Evolutionary conservation across 129 eudicot species (phyloP), one percentile per base, ranked within the genome.

Genomic region (Helianthus tuberosus): DNA sequence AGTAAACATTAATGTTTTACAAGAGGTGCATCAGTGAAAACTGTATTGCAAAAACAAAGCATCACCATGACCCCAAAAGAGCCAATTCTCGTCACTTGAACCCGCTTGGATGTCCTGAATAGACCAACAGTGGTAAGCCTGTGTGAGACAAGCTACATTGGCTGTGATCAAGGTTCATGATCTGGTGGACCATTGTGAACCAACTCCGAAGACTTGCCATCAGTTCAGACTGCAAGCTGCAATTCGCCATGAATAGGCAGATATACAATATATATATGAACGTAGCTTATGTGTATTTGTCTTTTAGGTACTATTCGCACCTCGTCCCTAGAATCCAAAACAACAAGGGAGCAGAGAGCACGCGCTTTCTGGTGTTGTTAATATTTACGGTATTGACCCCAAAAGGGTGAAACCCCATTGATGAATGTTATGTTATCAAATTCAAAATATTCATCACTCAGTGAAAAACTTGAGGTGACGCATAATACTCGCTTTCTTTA

Each of bases 381-480:
- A 63, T 74, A 74, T 62, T 76, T 68, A 47, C 61, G 41, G 27
- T 67, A 55, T 44, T 16, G 63, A 27, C 59, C 57, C 16, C 6
- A 29, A 54, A 75, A 11, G 47, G 41, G 50, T 60, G 23, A 41
- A 76, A 67, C 74, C 55, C 38, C 5, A 38, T 63, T 51, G 79
- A 39, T 63, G 64, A 69, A 32, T 52, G 50, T 39, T 38, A 38
- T 52, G 43, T 25, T 36, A 75, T 54, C 69, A 49, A 41, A 41
- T 7, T 13, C 5, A 35, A 41, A 41, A 25, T 27, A 54, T 63
- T 35, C 13, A 51, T 70, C 58, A 14, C 48, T 87, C 68, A 94
- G 77, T 94, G 99, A 79, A 94, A 94, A 81, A 94, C 99, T 77
- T 94, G 99, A 69, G 98, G 81, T n/a, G 98, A 90, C 10, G 99